phyloP scores from a whole-genome alignment of 2,329 filamentous ascomycete species.

The Atkinsonella hypoxylon region DNA sequence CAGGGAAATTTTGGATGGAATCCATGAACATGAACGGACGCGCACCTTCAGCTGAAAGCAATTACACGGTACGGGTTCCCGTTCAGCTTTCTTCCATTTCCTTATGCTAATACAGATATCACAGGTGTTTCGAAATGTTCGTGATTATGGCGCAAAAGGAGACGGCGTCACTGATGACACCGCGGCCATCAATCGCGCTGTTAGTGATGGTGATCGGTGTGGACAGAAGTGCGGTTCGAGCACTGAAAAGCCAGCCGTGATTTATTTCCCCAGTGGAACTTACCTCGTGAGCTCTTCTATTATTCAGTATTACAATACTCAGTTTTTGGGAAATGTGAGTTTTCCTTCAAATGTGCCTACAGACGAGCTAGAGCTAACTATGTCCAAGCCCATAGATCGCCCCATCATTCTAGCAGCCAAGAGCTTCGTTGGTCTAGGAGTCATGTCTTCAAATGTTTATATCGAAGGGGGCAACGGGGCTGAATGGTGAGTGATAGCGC shows the following conservation, averaged over 20 bases:
- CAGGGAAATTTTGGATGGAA: background rate
- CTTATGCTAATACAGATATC: background rate
- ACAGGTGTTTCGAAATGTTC: background rate
- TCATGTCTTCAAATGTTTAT: slow-evolving; percentile 37
- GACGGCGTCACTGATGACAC: slow-evolving; percentile 19
- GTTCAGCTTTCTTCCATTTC: background rate
- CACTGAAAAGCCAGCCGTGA: slow-evolving; percentile 12
- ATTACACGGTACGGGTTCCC: background rate
- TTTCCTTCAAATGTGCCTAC: no score
- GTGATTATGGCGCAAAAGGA: background rate
- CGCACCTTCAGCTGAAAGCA: background rate
- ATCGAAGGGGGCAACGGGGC: background rate
- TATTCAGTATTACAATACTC: slow-evolving; percentile 51
- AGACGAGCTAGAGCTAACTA: no score
- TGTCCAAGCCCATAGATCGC: background rate
- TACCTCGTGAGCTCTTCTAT: slow-evolving; percentile 46
- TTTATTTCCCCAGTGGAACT: slow-evolving; percentile 30
- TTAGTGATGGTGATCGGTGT: slow-evolving; percentile 24
- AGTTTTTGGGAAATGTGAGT: slow-evolving; percentile 32
- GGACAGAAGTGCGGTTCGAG: slow-evolving; percentile 20
- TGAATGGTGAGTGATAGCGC: background rate
- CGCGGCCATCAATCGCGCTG: slow-evolving; percentile 37
- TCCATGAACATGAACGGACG: background rate
- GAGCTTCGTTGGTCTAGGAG: slow-evolving; percentile 40
- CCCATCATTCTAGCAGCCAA: slow-evolving; percentile 41